These are phyloP conservation scores for Knoxia roxburghii DNA, from an alignment of 257 asterid genomes.

Conservation along the genomic window DNA sequence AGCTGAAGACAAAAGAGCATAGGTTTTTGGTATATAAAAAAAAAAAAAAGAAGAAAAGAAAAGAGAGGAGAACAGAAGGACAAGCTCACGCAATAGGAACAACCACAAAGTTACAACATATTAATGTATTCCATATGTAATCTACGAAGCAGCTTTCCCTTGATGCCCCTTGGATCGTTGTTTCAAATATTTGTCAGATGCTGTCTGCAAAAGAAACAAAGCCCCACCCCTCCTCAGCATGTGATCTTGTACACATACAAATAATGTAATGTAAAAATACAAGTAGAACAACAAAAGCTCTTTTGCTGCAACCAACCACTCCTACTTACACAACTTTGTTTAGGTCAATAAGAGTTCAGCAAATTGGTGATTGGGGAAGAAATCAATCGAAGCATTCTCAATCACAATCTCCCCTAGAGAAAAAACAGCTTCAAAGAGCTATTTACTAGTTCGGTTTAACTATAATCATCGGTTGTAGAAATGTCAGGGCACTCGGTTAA, in stretches of 20 bases:
- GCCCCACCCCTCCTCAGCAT: background rate
- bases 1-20: too few species aligned
- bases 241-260: background rate
- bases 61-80: background rate
- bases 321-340: too few species aligned
- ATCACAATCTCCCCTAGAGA: too few species aligned
- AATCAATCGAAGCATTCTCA: background rate
- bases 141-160: conserved; percentile 45
- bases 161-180: conserved; percentile 21
- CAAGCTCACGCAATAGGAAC: background rate
- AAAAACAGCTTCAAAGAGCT: too few species aligned
- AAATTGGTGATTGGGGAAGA: too few species aligned
- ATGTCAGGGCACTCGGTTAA: background rate
- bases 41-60: background rate
- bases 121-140: too few species aligned
- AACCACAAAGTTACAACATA: background rate
- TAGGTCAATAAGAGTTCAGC: too few species aligned
- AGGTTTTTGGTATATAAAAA: too few species aligned
- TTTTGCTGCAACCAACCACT: background rate
- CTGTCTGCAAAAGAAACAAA: conserved; percentile 3
- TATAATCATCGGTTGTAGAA: background rate
- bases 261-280: background rate
- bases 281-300: background rate
- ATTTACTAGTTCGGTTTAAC: too few species aligned
- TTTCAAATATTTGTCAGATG: conserved; percentile 22